Base-by-base conservation (phyloP, 164 flowering plant genomes). In the Berberis vulgaris region DNA sequence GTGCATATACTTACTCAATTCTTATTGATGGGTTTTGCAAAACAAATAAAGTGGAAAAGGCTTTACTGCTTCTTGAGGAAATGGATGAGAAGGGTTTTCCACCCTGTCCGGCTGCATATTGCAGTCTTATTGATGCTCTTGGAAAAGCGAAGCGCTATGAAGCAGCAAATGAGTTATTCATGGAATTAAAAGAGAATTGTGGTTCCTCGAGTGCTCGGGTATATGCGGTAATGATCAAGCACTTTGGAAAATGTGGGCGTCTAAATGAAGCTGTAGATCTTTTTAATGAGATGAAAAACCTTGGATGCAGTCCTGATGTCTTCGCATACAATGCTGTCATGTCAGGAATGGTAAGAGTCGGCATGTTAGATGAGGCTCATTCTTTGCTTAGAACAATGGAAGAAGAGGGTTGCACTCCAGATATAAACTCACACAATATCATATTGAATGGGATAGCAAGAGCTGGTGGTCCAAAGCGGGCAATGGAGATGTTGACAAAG, bases 41-140 rank as follows among this genome's bases (percentile, higher is more conserved):
- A 81, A 80, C 79, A 55, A 88, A 86, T 73, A 82, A 83, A 76
- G 81, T 93, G 43, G 96, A 90, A 75, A 87, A 90, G 73, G 98
- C 97, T 56, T 70, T 91, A 65, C 6, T 82, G 73, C 81, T 94
- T 63, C 87, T 94, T 39, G 98, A 94, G 71, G 96, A 94, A 79
- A 94, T 90, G 98, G 98, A 94, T 72, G 98, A 94, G 74, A 94
- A 86, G 65, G 95, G 98, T 52, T 84, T 85, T 68, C 92, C 95
- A 61, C 94, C 97, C 46, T 85, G 92, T 65, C 96, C 97, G 38
- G 84, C 97, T 78, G 98, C 97, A 46, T 94, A 94, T 66, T 91
- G 98, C 68, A 94, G 96, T 76, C 71, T 94, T 62, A 91, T 94
- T 73, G 83, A 86, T 71, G 74, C 81, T 66, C 92, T 88, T 61